These are phyloP conservation scores for Echinosophora koreensis DNA, from an alignment of 306 rosid genomes.

Conservation along the genomic window DNA sequence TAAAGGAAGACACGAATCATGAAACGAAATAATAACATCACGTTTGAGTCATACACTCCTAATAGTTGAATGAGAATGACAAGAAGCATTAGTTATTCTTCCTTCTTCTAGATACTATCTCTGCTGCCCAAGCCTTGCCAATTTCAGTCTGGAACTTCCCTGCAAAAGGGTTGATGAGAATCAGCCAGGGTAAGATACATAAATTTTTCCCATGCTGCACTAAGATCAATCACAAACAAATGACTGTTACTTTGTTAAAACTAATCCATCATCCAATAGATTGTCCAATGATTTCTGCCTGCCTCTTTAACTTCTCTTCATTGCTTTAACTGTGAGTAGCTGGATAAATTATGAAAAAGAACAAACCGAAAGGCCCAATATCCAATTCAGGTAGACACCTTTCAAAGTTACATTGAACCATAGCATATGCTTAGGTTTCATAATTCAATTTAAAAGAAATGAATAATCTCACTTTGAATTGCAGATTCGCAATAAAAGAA, in stretches of 20 bases:
- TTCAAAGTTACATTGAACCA: neutral
- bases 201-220: neutral
- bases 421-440: neutral
- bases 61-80: constrained; percentile 2
- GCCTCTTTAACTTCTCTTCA: neutral
- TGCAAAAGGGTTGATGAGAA: constrained; percentile 39
- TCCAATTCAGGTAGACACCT: neutral
- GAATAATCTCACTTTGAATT: constrained; percentile 1
- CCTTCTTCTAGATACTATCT: constrained; percentile 79
- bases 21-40: neutral
- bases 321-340: neutral
- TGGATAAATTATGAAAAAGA: neutral
- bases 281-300: neutral
- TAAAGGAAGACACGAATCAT: neutral
- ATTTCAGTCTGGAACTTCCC: constrained; percentile 91
- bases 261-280: neutral
- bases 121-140: constrained; percentile 93
- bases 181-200: constrained; percentile 7
- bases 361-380: neutral
- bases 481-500: neutral
- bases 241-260: neutral
- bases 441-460: neutral
- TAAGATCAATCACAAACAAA: neutral
- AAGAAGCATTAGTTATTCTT: constrained; percentile 28
- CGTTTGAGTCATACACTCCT: neutral